phyloP scores from a whole-genome alignment of 1,284 basidiomycete genomes.

The Microbotryum lychnidis-dioicae region DNA sequence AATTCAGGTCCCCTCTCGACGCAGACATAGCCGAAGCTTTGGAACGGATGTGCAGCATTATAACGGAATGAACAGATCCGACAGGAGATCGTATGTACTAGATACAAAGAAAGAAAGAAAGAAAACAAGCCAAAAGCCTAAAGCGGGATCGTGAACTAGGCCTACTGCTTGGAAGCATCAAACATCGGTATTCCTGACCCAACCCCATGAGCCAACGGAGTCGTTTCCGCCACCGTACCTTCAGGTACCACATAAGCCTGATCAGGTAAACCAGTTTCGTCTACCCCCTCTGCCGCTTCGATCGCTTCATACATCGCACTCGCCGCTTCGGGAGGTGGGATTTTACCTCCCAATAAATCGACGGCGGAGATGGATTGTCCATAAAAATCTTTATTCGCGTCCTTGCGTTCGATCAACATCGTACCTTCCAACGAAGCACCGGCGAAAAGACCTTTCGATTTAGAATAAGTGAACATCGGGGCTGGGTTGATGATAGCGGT shows the following conservation, averaged over 20 bases:
- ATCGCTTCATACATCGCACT: constrained; percentile 82
- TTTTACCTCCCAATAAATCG: constrained; percentile 78
- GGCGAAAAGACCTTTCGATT: constrained; percentile 71
- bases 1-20: too few relatives aligned
- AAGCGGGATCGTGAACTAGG: background rate
- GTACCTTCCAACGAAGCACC: constrained; percentile 93
- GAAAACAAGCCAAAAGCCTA: too few relatives aligned
- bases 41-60: too few relatives aligned
- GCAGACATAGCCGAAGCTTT: too few relatives aligned
- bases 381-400: constrained; percentile 66
- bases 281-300: constrained; percentile 46
- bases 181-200: background rate
- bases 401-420: constrained; percentile 66
- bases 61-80: too few relatives aligned
- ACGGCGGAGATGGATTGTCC: constrained; percentile 80
- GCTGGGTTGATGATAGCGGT: constrained; percentile 82
- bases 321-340: constrained; percentile 84
- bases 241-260: constrained; percentile 27
- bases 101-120: too few relatives aligned
- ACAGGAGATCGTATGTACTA: too few relatives aligned
- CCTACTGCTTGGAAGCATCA: background rate
- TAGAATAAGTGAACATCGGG: constrained; percentile 87
- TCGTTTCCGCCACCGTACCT: constrained; percentile 8
- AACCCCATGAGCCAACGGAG: background rate
- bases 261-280: constrained; percentile 28